phyloP scores from a whole-genome alignment of 1,139 yeast genomes.

The Williopsis jadinii region DNA sequence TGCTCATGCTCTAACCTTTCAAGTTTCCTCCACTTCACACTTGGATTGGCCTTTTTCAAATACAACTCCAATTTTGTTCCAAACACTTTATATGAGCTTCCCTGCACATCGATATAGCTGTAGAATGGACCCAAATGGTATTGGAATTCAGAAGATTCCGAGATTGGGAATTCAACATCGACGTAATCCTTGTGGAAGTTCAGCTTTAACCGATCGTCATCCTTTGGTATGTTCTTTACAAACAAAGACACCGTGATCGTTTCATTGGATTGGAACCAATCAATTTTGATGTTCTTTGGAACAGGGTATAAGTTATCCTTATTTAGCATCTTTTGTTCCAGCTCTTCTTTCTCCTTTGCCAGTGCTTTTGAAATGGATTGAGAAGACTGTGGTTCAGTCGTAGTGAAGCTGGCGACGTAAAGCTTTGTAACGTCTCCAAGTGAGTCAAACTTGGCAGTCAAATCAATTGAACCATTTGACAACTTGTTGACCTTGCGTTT shows the following conservation, averaged over 20 bases:
- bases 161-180: slow-evolving; percentile 31
- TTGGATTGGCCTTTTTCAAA: slow-evolving; percentile 25
- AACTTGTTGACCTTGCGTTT: slow-evolving; percentile 25
- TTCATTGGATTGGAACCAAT: slow-evolving; percentile 69
- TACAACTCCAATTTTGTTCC: slow-evolving; percentile 71
- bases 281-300: slow-evolving; percentile 46
- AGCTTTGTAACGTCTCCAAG: slow-evolving; percentile 9
- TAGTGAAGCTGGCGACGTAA: not conserved
- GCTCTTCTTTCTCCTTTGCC: slow-evolving; percentile 11
- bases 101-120: slow-evolving; percentile 37
- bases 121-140: slow-evolving; percentile 37
- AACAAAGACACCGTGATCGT: slow-evolving; percentile 64
- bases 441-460: slow-evolving; percentile 4
- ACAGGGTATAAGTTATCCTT: slow-evolving; percentile 16
- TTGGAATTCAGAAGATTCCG: slow-evolving; percentile 32
- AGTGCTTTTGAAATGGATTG: not conserved
- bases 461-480: slow-evolving; percentile 7
- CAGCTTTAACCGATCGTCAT: slow-evolving; percentile 18
- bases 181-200: slow-evolving; percentile 17
- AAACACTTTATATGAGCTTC: slow-evolving; percentile 46
- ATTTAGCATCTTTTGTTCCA: slow-evolving; percentile 16
- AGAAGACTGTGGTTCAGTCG: not conserved
- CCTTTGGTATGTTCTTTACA: slow-evolving; percentile 52
- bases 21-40: slow-evolving; percentile 32
- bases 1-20: slow-evolving; percentile 19